Evolutionary conservation across 352 stramenopile species (phyloP), one percentile per base, ranked within the genome.

Genomic region (Phytophthora crassamura): DNA sequence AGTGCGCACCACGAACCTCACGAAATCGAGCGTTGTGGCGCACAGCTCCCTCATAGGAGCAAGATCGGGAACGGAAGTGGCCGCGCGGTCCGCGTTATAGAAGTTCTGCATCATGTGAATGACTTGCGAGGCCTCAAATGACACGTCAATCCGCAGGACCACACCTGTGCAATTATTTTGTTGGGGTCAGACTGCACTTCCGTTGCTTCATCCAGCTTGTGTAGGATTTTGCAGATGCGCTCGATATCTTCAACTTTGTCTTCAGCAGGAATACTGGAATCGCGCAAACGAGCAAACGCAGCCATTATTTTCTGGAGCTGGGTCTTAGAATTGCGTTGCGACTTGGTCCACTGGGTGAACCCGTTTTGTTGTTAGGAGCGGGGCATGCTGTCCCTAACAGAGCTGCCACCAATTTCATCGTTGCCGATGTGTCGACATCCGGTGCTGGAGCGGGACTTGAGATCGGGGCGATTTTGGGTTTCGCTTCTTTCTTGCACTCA

Each of bases 41-140:
- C 59, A 64, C 12, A 62, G 34, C 25, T 62, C 34, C 15, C 48
- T 30, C 18, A 61, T 51, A 36, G 64, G 52, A 25, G 42, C 54
- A 33, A 71, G 47, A 4, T 34, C 41, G n/a, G 41, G 9, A 14
- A 36, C 51, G 2, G 47, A 9, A 11, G 20, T 39, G 11, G 16
- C n/a, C 14, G 35, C 30, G n/a, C 55, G 45, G n/a, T 68, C 59
- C 36, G 43, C 43, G 8, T 59, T 52, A 38, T 73, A 40, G 7
- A 69, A 50, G 20, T 68, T 73, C 45, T 73, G 58, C 47, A 73
- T 64, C 58, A 69, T 56, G 36, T 73, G 65, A 15, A 73, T 47
- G 16, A 54, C 25, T 60, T 59, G 65, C 2, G 25, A 48, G n/a
- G 46, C 36, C 42, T 64, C 50, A 4, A 39, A 30, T 1, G 51